These are phyloP conservation scores for Apiotrichum sp. DNA, from an alignment of 1,284 basidiomycete genomes.

Conservation along the genomic window DNA sequence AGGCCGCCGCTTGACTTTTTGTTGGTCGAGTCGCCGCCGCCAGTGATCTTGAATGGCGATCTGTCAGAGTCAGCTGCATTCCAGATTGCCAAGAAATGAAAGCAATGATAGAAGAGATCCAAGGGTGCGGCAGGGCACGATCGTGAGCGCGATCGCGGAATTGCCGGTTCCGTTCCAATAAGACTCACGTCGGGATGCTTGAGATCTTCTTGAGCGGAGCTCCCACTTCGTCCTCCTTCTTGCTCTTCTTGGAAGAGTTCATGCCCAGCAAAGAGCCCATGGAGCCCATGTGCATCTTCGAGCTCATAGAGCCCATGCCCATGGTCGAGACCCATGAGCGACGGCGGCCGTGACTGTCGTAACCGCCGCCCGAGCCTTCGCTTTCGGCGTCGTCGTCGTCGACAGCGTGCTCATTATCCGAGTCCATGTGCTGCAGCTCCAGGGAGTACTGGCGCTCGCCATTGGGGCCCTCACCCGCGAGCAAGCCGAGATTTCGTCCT, in stretches of 20 bases:
- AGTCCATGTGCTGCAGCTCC: conserved; percentile 10
- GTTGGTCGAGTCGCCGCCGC: background rate
- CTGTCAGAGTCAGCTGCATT: background rate
- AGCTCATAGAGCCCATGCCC: conserved; percentile 10
- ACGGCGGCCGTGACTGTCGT: conserved; percentile 16
- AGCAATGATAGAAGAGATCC: background rate
- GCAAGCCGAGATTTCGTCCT: conserved; percentile 32
- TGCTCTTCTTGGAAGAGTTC: conserved; percentile 31
- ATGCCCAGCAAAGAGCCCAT: conserved; percentile 34
- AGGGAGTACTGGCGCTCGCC: conserved; percentile 15
- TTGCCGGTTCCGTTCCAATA: no score
- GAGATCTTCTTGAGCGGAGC: conserved; percentile 43
- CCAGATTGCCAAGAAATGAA: background rate
- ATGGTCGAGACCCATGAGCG: conserved; percentile 18
- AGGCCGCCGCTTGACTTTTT: background rate
- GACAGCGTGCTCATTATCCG: conserved; percentile 28
- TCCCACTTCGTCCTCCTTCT: conserved; percentile 24
- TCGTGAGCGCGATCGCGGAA: no score
- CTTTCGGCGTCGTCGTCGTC: conserved; percentile 21
- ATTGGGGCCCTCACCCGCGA: conserved; percentile 11
- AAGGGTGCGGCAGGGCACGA: background rate
- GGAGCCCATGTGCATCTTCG: conserved; percentile 14
- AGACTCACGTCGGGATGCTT: conserved; percentile 33
- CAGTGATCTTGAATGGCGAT: background rate
- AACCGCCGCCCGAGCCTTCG: conserved; percentile 26